A percentile compares a stretch with the other conserved stretches of the same genome.
phyloP scores from a whole-genome alignment of 2,329 filamentous ascomycete species.

The Setomelanomma holmii region DNA sequence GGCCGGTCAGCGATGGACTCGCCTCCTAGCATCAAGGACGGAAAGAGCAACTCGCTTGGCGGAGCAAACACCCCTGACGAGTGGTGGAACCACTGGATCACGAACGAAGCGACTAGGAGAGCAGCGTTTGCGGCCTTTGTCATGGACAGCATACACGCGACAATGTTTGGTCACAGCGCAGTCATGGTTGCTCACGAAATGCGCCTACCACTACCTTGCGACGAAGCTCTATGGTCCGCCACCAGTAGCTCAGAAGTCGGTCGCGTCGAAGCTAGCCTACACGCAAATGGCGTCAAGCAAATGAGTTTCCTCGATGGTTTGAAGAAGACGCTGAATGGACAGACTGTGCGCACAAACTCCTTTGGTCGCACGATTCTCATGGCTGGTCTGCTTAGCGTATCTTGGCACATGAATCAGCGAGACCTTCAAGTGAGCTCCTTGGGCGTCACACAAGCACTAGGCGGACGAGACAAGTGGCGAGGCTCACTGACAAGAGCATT shows the following conservation, averaged over 20 bases:
- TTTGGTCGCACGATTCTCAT: constrained; percentile 94
- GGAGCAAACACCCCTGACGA: constrained; percentile 79
- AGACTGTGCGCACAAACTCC: constrained; percentile 86
- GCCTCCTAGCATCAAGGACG: constrained; percentile 75
- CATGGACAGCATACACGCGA: constrained; percentile 93
- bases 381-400: constrained; percentile 90
- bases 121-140: constrained; percentile 94
- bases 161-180: constrained; percentile 96
- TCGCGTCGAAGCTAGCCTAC: constrained; percentile 79
- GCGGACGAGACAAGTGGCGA: constrained; percentile 90
- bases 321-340: constrained; percentile 85
- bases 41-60: constrained; percentile 52
- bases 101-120: constrained; percentile 86
- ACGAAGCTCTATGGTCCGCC: constrained; percentile 91
- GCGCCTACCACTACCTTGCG: constrained; percentile 87
- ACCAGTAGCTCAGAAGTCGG: constrained; percentile 86
- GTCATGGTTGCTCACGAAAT: constrained; percentile 98
- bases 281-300: constrained; percentile 81
- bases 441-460: constrained; percentile 78
- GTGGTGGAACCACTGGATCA: constrained; percentile 97
- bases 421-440: constrained; percentile 91
- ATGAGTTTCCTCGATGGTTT: constrained; percentile 89
- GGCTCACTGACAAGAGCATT: constrained; percentile 85
- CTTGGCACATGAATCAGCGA: constrained; percentile 97
- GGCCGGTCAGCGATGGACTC: constrained; percentile 85